Conservation (phyloP, 2,329 filamentous ascomycete genomes). For the Aspergillus pseudotamarii region DNA sequence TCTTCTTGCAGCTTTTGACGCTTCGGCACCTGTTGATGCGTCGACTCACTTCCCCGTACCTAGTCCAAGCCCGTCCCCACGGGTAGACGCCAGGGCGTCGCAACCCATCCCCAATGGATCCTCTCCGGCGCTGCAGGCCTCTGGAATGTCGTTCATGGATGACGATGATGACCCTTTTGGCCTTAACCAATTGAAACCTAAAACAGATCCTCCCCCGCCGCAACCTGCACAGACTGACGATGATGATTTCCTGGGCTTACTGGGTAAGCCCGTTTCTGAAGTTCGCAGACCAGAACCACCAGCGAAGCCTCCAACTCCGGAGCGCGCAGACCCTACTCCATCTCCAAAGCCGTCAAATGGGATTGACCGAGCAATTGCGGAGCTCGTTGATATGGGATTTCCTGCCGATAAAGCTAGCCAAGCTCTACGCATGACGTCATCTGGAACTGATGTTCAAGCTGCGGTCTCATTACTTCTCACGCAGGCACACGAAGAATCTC, state of each 20-base stretch:
- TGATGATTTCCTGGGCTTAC: conserved; percentile 64
- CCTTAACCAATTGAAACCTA: conserved; percentile 65
- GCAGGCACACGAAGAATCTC: conserved; percentile 83
- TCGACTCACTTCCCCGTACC: conserved; percentile 62
- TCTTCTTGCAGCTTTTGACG: conserved; percentile 64
- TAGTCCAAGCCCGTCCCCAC: conserved; percentile 35
- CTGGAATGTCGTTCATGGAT: conserved; percentile 47
- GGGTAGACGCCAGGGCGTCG: conserved; percentile 17
- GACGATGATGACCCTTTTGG: conserved; percentile 89
- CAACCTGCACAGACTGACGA: conserved; percentile 56
- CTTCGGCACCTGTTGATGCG: conserved; percentile 60
- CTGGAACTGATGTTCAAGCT: conserved; percentile 77
- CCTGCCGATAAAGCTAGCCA: conserved; percentile 78
- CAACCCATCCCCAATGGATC: conserved; percentile 18
- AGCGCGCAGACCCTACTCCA: conserved; percentile 18
- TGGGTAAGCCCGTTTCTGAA: conserved; percentile 62
- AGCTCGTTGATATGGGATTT: conserved; percentile 95
- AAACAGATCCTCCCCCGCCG: conserved; percentile 49
- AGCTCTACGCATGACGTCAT: conserved; percentile 78
- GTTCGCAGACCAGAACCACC: conserved; percentile 42
- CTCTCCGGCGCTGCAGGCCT: conserved; percentile 20
- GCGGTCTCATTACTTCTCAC: conserved; percentile 89
- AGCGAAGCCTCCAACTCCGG: conserved; percentile 18
- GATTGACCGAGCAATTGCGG: conserved; percentile 78
- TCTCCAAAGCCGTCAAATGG: conserved; percentile 47